Base-by-base conservation (phyloP, 2,329 filamentous ascomycete species). In the Diaporthe longicolla region DNA sequence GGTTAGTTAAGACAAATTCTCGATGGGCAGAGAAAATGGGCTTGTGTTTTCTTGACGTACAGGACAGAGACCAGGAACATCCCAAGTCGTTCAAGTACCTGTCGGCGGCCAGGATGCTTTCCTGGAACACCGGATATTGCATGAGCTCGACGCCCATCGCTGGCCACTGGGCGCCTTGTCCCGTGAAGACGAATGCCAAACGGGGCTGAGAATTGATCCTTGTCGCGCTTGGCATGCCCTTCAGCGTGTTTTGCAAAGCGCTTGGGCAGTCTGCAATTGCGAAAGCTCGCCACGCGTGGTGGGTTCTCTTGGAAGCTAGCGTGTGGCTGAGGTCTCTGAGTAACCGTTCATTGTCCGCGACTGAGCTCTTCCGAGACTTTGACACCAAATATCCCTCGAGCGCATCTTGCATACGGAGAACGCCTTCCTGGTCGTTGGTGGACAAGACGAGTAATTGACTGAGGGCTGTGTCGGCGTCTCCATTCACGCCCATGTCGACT, bases 91-190 rank as follows among this genome's bases (percentile, higher is more conserved):
- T 74, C 57, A 74, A 17, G 40, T 74, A 74, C 29, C 63, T 66
- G 52, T 74, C 73, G 37, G 73, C 69, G 17, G 71, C 59, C 21
- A 74, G 66, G 37, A 75, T 73, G 32, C 74, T 75, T 59, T 69
- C 21, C 19, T 65, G 65, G 40, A 75, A 75, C 13, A 73, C 66
- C 7, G 71, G 72, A 32, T 74, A 75, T 17, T 52, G 43, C 63
- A 73, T 65, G 52, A 75, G 66, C 58, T 79, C 78, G 5, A 73
- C 65, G 9, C 77, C 79, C 79, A 80, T 80, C 24, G 74, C 73
- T 15, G 72, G 68, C 76, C 76, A 78, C 58, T 78, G 76, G 2
- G 77, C 76, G 29, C 77, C 77, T 73, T 78, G 77, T 29, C 77
- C 77, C 8, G 74, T 75, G 59, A 75, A 75, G 26, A 78, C 57